Conservation (phyloP, 192 early-diverging fungal genomes). For the Backusella tarrabulga region DNA sequence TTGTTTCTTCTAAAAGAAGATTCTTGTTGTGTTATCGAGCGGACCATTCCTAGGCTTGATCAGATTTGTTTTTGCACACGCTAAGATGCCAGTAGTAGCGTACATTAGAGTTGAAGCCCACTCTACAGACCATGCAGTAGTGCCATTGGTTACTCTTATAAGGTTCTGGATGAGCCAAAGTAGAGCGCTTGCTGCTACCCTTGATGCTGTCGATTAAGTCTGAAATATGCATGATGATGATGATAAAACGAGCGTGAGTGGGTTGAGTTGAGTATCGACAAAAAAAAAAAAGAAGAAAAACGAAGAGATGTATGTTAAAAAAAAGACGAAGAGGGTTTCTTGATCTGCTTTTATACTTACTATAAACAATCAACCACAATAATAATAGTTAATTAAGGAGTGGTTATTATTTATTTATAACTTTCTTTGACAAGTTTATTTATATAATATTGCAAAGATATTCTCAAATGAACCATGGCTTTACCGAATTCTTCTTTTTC, state of each 20-base stretch:
- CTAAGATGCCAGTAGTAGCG: slow-evolving; percentile 11
- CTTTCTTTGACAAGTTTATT: slow-evolving; percentile 1
- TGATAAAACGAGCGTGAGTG: background rate
- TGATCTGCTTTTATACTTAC: background rate
- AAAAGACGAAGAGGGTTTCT: background rate
- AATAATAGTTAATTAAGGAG: background rate
- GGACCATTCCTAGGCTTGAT: background rate
- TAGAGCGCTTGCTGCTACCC: background rate
- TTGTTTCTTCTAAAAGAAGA: background rate
- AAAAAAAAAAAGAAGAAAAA: background rate
- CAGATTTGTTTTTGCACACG: slow-evolving; percentile 6
- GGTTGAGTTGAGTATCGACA: background rate
- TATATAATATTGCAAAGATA: background rate
- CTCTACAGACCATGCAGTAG: background rate
- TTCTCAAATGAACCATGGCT: background rate
- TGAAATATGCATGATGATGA: background rate
- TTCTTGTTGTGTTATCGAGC: background rate
- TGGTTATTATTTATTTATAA: background rate
- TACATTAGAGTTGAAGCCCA: slow-evolving; percentile 5
- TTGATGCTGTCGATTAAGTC: too few species aligned
- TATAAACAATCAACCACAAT: too few species aligned
- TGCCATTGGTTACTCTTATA: background rate
- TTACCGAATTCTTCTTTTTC: background rate
- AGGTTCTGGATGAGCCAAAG: background rate
- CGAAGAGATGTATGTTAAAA: background rate